A percentile compares a stretch with the other conserved stretches of the same genome.
These are phyloP conservation scores for Trichomonas gallinae DNA, from an alignment of 208 protist species.

Conservation along the genomic window DNA sequence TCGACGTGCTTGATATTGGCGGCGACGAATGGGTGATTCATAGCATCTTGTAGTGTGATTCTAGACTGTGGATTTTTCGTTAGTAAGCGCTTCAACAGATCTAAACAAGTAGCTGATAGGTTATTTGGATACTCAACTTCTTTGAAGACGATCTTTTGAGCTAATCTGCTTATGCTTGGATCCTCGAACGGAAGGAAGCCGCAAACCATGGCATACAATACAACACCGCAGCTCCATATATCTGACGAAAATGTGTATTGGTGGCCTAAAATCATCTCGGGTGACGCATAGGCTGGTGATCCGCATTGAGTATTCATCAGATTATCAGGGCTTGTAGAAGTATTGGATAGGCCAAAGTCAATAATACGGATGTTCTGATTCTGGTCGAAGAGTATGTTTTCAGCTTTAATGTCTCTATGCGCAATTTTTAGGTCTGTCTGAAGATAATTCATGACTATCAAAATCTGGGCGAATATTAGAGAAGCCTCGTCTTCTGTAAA, in stretches of 20 bases:
- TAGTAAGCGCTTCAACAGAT: not conserved
- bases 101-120: not conserved
- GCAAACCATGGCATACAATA: not conserved
- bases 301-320: too few relatives aligned
- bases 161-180: not conserved
- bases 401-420: not conserved
- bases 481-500: not conserved
- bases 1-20: too few relatives aligned
- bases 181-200: not conserved
- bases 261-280: not conserved
- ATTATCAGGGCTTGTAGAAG: too few relatives aligned
- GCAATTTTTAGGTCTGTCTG: not conserved
- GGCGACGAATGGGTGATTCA: not conserved
- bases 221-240: not conserved
- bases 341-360: not conserved
- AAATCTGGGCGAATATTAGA: not conserved
- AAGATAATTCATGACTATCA: not conserved
- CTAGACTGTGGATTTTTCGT: not conserved
- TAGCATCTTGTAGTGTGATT: not conserved
- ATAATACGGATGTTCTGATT: not conserved
- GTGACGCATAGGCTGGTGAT: not conserved
- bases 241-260: not conserved
- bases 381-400: not conserved
- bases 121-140: not conserved
- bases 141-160: not conserved